phyloP scores from a whole-genome alignment of 768 basidiomycete species.

The Hypholoma fasciculare region DNA sequence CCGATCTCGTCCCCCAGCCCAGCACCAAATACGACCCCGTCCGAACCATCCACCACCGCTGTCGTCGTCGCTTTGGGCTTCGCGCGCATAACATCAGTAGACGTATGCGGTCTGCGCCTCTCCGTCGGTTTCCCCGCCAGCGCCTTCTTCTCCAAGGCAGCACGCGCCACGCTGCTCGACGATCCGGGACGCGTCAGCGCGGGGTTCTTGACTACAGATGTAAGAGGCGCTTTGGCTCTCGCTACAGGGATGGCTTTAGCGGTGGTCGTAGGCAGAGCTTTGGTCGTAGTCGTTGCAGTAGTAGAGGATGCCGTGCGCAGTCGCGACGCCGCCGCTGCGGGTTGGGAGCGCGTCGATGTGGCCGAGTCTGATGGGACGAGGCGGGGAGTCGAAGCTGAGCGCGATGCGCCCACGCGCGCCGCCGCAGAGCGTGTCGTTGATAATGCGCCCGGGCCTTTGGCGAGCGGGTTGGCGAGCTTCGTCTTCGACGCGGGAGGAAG shows the following conservation, averaged over 20 bases:
- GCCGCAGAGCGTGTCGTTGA: neutral
- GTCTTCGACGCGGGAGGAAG: neutral
- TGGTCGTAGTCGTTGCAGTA: neutral
- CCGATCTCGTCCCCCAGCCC: neutral
- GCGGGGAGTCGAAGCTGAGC: neutral
- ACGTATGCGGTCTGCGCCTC: conserved; percentile 12
- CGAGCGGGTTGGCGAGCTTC: no score
- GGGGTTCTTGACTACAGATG: neutral
- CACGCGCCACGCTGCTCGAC: neutral
- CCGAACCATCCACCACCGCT: neutral
- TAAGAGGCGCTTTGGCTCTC: neutral
- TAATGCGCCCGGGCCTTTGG: no score
- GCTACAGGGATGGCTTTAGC: neutral
- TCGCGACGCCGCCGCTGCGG: neutral
- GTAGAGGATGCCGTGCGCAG: neutral
- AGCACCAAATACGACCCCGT: neutral
- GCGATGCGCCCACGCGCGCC: neutral
- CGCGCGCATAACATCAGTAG: conserved; percentile 3
- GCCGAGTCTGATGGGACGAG: neutral
- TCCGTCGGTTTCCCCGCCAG: neutral
- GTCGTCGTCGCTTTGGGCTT: neutral
- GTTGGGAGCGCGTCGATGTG: neutral
- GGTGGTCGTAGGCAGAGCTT: neutral
- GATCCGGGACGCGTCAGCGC: neutral
- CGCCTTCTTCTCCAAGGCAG: neutral